Base-by-base conservation (phyloP, 208 protist genomes). In the Tritrichomonas foetus region DNA sequence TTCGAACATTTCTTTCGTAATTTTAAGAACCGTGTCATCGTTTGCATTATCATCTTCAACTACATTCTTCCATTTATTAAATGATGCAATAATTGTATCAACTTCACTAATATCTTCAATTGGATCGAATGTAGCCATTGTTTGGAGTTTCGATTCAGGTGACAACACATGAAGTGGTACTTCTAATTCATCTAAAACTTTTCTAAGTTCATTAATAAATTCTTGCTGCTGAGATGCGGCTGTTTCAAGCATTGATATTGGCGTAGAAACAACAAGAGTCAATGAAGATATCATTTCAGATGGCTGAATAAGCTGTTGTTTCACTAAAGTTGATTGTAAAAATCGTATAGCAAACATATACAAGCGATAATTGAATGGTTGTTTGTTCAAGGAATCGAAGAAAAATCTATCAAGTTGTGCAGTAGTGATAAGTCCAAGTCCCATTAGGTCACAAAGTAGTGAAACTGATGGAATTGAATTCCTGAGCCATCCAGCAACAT, bases 321-420 rank as follows among this genome's bases (percentile, higher is more conserved):
- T 47, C 3, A 53, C 13, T 3, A 89, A 20, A 41, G 78, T 57
- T 33, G 20, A 27, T 20, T 61, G 41, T 16, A 89, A 57, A 47
- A 89, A 89, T 57, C 47, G 53, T 5, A 89, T 47, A 20, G 78
- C 78, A 50, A 89, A 89, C 3, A 33, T 3, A 49, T 57, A 89
- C 2, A 89, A 16, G 2, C 47, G 41, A 50, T 47, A 44, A 57
- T 89, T 89, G 27, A 89, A 89, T 57, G 78, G 78, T n/a, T 89
- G 41, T 16, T 47, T 89, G 30, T 89, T 89, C 47, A 89, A 57
- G 1, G 20, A 14, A 39, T 89, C 78, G n/a, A 89, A 89, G 47
- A 89, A 89, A 20, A 89, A 89, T 39, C 47, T 53, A 50, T 89
- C 78, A n/a, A 89, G 47, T 39, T 57, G 78, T 50, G 25, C 39